A percentile compares a stretch with the other conserved stretches of the same genome.
phyloP scores from a whole-genome alignment of 2,329 filamentous ascomycete species.

The Fusarium humuli region DNA sequence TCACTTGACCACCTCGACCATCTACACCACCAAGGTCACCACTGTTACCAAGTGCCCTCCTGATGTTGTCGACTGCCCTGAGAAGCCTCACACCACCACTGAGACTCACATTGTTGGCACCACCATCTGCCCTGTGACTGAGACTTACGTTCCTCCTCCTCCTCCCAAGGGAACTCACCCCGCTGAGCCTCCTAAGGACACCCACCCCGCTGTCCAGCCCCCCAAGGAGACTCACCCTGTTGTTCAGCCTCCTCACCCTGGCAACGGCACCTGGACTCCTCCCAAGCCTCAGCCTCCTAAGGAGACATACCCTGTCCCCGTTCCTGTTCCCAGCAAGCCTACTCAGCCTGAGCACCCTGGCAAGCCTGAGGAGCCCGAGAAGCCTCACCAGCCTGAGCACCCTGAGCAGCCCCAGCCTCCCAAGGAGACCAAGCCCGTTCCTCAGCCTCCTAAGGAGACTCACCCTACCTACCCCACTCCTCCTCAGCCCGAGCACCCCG shows the following conservation, averaged over 20 bases:
- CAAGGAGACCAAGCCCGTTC: constrained; percentile 13
- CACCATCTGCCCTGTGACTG: constrained; percentile 40
- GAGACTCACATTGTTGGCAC: constrained; percentile 36
- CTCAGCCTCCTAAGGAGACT: constrained; percentile 7
- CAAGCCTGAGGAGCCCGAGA: constrained; percentile 3
- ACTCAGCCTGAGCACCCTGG: neutral
- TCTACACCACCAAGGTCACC: constrained; percentile 37
- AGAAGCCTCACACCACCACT: constrained; percentile 24
- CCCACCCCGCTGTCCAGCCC: neutral
- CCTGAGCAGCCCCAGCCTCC: constrained; percentile 13
- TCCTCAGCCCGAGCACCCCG: constrained; percentile 3
- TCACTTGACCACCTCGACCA: constrained; percentile 19
- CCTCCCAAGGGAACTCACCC: constrained; percentile 11
- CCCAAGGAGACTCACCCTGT: constrained; percentile 18
- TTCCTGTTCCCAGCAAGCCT: constrained; percentile 2
- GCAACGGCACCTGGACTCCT: constrained; percentile 28
- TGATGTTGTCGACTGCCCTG: constrained; percentile 34
- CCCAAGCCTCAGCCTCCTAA: constrained; percentile 30
- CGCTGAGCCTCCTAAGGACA: neutral
- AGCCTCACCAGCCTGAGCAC: constrained; percentile 1
- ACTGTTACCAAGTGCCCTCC: constrained; percentile 37
- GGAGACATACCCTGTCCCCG: constrained; percentile 10
- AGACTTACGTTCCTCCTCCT: neutral
- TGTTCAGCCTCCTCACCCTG: constrained; percentile 14
- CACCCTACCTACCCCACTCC: constrained; percentile 4